Evolutionary conservation across 768 basidiomycete genomes (phyloP), one percentile per base, ranked within the genome.

Genomic region (Macrocybe gigantea): DNA sequence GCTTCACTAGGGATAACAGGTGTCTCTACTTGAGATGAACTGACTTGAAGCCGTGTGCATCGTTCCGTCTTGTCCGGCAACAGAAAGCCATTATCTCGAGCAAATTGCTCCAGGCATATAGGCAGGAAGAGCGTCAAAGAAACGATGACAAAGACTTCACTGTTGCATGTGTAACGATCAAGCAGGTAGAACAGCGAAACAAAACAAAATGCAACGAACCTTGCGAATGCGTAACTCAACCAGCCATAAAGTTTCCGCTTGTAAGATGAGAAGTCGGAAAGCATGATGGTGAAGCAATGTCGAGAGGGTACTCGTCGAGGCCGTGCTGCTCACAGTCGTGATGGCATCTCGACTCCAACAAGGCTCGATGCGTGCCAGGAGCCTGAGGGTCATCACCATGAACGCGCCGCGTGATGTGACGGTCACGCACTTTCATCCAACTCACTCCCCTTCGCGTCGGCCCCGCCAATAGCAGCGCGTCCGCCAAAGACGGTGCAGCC

Each of bases 71-170:
- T 77, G 48, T 86, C 86, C 0, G 90, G 90, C 12, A 83, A 68
- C 1, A 90, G 62, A 56, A 74, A 88, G 0, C 93, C 93, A 61
- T 93, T 89, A 65, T 93, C 91, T 50, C 91, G 67, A 2, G 93
- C 93, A 53, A 93, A 91, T 64, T 94, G 93, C 62, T 88, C 87
- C 6, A 90, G 68, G 60, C 83, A 87, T 55, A 92, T 86, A 2
- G 90, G 88, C 1, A 92, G 73, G 59, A 92, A 91, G 15, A 91
- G 72, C 0, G 88, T 88, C 61, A 93, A 65, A 0, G 84, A 87
- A 11, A 88, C 88, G 41, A 88, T 79, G 12, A 85, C 86, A 58
- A 92, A 90, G 6, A 87, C 85, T 61, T 89, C 85, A 62, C 85
- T 88, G 57, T 14, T 41, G 33, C 44, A 31, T 14, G 14, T 15